A percentile compares a stretch with the other conserved stretches of the same genome.
These are phyloP conservation scores for Melampsora abietis-canadensis DNA, from an alignment of 1,284 basidiomycete genomes.

Conservation along the genomic window DNA sequence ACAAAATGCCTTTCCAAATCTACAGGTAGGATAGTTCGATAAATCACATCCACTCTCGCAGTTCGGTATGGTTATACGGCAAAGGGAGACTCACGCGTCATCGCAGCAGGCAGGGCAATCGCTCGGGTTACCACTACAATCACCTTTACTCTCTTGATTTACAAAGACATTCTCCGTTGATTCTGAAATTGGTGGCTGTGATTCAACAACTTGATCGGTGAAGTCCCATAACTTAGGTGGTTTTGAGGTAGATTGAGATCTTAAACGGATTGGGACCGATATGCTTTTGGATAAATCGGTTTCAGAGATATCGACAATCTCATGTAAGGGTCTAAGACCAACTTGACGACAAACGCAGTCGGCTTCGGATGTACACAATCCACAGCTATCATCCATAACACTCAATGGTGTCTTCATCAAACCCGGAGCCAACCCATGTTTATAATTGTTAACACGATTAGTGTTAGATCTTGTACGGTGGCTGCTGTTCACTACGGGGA, in stretches of 20 bases:
- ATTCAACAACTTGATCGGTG: conserved; percentile 6
- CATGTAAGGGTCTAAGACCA: conserved; percentile 24
- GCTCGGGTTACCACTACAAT: conserved; percentile 38
- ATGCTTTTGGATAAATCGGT: background rate
- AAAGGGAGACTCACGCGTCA: conserved; percentile 29
- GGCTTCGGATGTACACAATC: conserved; percentile 40
- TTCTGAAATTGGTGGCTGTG: background rate
- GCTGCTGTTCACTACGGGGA: background rate
- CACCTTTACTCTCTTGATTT: conserved; percentile 11
- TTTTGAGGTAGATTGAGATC: conserved; percentile 11
- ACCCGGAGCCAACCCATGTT: background rate
- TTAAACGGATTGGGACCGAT: conserved; percentile 25
- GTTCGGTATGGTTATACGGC: background rate
- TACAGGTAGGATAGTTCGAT: background rate
- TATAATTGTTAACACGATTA: background rate
- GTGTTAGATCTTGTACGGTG: background rate
- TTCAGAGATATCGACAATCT: conserved; percentile 18
- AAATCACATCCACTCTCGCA: background rate
- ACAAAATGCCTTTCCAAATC: conserved; percentile 42
- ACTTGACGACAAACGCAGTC: conserved; percentile 42
- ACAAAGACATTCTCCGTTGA: background rate
- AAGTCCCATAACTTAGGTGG: conserved; percentile 27
- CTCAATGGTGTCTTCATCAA: conserved; percentile 13
- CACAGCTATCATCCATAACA: conserved; percentile 34
- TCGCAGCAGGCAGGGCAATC: conserved; percentile 39